Base-by-base conservation (phyloP, 2,329 filamentous ascomycete species). In the Fusarium sp. region DNA sequence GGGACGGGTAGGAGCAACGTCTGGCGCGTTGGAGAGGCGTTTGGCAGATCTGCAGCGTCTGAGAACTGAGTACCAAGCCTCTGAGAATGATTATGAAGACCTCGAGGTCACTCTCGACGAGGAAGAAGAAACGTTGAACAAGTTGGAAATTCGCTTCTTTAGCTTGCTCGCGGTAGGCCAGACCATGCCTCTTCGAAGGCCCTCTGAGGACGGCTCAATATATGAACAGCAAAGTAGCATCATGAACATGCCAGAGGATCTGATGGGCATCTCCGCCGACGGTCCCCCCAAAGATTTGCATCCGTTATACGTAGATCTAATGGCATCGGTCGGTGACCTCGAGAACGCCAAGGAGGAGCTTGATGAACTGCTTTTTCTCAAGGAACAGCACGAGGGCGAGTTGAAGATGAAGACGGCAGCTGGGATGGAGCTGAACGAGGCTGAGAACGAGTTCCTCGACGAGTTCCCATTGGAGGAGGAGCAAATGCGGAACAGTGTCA, bases 331-430 rank as follows among this genome's bases (percentile, higher is more conserved):
- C 9, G 77, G 75, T 2, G 78, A 83, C 15, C 70, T 80, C n/a
- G 75, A 79, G 39, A 74, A 81, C 27, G 79, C 79, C 13, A 76
- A 74, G 44, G 82, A 85, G 53, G 76, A 80, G n/a, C 70, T 77
- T 31, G 72, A 75, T 6, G 80, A 84, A 36, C 73, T 84, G 4
- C 53, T 73, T 10, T 72, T 76, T 49, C 74, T 76, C 32, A 77
- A 75, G 36, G 72, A 77, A 9, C 71, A 71, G 47, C 76, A 73
- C 39, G 70, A 79, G 48, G 70, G 78, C 43, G 71, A 79, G 32
- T 61, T 77, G 13, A 67, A 70, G 19, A 56, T 77, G 27, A 73
- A 76, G 50, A 68, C 70, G 21, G 53, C 49, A 23, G 71, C 53
- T 9, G 71, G 64, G 4, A 70, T 53, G 51, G 37, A 65, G 17